Evolutionary conservation across 352 stramenopile species (phyloP).

Genomic region (Aphanomyces cochlioides): DNA sequence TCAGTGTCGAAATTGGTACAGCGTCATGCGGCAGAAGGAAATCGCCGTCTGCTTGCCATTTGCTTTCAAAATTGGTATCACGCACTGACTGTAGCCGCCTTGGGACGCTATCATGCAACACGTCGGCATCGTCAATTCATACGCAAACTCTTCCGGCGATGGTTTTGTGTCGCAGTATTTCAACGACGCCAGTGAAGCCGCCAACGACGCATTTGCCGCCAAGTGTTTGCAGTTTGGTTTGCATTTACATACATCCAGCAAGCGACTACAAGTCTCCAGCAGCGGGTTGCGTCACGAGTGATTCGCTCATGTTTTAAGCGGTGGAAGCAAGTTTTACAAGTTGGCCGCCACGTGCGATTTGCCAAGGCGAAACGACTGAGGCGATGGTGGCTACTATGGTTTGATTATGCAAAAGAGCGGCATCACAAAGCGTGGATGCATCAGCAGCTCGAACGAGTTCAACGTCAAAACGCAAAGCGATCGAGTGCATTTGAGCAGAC

Average conservation of each 20-base stretch:
- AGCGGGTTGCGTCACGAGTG: neutral
- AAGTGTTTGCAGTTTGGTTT: slow-evolving; percentile 10
- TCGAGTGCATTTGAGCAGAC: slow-evolving; percentile 6
- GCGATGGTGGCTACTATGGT: neutral
- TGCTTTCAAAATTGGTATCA: slow-evolving; percentile 25
- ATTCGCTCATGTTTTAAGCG: neutral
- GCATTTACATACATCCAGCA: slow-evolving; percentile 16
- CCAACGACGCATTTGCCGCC: neutral
- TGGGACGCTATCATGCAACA: slow-evolving; percentile 18
- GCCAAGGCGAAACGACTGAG: neutral
- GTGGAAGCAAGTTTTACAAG: neutral
- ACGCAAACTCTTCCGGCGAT: neutral
- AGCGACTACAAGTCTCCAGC: neutral
- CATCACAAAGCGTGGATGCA: neutral
- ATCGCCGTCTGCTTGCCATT: neutral
- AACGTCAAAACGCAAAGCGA: slow-evolving; percentile 1
- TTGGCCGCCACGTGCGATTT: neutral
- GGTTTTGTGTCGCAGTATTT: neutral
- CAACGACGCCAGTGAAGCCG: neutral
- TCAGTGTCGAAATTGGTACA: neutral
- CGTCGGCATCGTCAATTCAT: neutral
- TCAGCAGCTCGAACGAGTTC: neutral
- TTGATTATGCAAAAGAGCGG: neutral
- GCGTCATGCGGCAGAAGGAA: neutral
- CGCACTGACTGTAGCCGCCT: neutral